Conservation (phyloP, 805 yeast species). For the Cyberlindnera petersonii region DNA sequence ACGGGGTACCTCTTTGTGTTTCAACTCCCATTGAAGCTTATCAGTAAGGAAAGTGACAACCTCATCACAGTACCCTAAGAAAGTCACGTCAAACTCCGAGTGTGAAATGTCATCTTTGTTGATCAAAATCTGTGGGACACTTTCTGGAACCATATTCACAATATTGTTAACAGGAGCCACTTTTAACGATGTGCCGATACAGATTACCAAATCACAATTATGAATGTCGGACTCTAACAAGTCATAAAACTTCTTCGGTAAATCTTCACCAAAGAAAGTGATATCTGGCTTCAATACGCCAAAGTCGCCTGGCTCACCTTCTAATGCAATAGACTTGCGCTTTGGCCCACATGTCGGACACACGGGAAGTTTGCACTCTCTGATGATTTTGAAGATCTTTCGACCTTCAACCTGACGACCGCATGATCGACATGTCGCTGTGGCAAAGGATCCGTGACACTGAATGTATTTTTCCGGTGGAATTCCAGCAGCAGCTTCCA, state of each 20-base stretch:
- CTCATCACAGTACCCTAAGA: slow-evolving; percentile 82
- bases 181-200: slow-evolving; percentile 87
- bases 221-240: slow-evolving; percentile 53
- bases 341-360: slow-evolving; percentile 63
- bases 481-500: slow-evolving; percentile 80
- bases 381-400: slow-evolving; percentile 55
- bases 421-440: slow-evolving; percentile 81
- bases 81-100: slow-evolving; percentile 70
- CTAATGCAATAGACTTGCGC: slow-evolving; percentile 33
- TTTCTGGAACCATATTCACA: slow-evolving; percentile 65
- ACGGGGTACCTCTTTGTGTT: slow-evolving; percentile 46
- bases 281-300: slow-evolving; percentile 93
- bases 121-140: slow-evolving; percentile 79
- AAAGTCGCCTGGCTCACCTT: slow-evolving; percentile 40
- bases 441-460: slow-evolving; percentile 91
- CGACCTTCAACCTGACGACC: slow-evolving; percentile 62
- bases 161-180: slow-evolving; percentile 91
- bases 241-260: slow-evolving; percentile 68
- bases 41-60: slow-evolving; percentile 63
- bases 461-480: slow-evolving; percentile 65
- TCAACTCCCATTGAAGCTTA: slow-evolving; percentile 55
- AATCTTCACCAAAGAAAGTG: slow-evolving; percentile 83
- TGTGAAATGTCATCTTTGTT: slow-evolving; percentile 74
- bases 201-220: slow-evolving; percentile 72
- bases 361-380: slow-evolving; percentile 56